Evolutionary conservation across 2,329 filamentous ascomycete species (phyloP).

Genomic region (Huntiella omanensis): DNA sequence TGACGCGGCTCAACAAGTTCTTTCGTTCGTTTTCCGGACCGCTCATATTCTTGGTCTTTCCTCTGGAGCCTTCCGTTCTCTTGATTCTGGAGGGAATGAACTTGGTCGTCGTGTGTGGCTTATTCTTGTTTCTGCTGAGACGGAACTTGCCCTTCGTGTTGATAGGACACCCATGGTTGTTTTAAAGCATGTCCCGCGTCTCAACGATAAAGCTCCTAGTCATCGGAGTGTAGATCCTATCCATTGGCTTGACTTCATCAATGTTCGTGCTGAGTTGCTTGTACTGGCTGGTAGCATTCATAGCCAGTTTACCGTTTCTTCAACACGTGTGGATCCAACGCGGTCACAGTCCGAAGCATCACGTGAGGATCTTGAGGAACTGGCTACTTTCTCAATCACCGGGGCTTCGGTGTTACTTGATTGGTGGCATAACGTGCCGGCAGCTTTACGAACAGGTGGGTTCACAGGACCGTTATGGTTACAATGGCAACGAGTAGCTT

Average conservation of each 20-base stretch:
- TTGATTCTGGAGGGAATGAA: conserved; percentile 1
- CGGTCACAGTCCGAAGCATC: not conserved
- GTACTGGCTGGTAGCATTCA: conserved; percentile 4
- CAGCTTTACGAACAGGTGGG: not conserved
- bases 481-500: not conserved
- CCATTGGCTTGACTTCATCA: conserved; percentile 8
- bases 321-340: not conserved
- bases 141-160: conserved; percentile 3
- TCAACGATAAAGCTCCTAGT: conserved; percentile 1
- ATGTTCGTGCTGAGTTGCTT: conserved; percentile 5
- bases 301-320: not conserved
- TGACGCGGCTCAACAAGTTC: conserved; percentile 3
- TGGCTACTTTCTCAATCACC: no score
- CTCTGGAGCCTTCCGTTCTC: conserved; percentile 2
- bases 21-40: conserved; percentile 1
- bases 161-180: conserved; percentile 1
- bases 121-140: conserved; percentile 3
- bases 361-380: no score
- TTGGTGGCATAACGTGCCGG: no score
- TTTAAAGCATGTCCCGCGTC: conserved; percentile 6
- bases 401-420: no score
- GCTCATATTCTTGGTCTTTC: conserved; percentile 7
- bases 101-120: conserved; percentile 7
- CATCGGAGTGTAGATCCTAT: not conserved
- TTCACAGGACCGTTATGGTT: conserved; percentile 3